A percentile compares a stretch with the other conserved stretches of the same genome.
These are phyloP conservation scores for Cynanchum wilfordii DNA, from an alignment of 257 asterid genomes.

Conservation along the genomic window DNA sequence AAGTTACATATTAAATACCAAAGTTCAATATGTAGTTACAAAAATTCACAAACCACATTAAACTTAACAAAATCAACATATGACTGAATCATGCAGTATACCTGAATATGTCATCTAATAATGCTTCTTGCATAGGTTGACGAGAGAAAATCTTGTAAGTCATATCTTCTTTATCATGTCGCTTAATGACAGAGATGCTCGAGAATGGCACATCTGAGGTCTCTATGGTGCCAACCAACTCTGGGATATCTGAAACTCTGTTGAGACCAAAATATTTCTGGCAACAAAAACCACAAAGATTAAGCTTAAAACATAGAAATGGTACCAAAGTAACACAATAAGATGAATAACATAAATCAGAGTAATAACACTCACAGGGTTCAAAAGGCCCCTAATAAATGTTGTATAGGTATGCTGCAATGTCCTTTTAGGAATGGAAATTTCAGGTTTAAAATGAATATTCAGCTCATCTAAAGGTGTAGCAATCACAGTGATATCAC, in stretches of 20 bases:
- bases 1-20: neutral
- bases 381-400: conserved; percentile 76
- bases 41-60: neutral
- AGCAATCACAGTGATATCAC: conserved; percentile 76
- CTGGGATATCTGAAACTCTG: conserved; percentile 66
- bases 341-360: neutral
- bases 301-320: neutral
- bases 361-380: conserved; percentile 60
- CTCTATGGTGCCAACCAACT: conserved; percentile 81
- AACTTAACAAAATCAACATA: neutral
- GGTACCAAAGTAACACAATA: neutral
- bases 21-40: neutral
- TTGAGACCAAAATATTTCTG: conserved; percentile 73
- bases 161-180: conserved; percentile 56
- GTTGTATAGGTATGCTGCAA: conserved; percentile 90
- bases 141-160: conserved; percentile 93
- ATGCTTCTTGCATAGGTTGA: conserved; percentile 49
- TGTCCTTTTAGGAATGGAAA: conserved; percentile 77
- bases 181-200: conserved; percentile 66
- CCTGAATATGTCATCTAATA: conserved; percentile 77
- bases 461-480: conserved; percentile 92
- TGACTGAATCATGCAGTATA: conserved; percentile 12
- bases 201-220: conserved; percentile 70
- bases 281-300: conserved; percentile 24
- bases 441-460: conserved; percentile 56